A percentile compares a stretch with the other conserved stretches of the same genome.
These are phyloP conservation scores for Xylariaceae sp. DNA, from an alignment of 2,329 filamentous ascomycete genomes.

Conservation along the genomic window DNA sequence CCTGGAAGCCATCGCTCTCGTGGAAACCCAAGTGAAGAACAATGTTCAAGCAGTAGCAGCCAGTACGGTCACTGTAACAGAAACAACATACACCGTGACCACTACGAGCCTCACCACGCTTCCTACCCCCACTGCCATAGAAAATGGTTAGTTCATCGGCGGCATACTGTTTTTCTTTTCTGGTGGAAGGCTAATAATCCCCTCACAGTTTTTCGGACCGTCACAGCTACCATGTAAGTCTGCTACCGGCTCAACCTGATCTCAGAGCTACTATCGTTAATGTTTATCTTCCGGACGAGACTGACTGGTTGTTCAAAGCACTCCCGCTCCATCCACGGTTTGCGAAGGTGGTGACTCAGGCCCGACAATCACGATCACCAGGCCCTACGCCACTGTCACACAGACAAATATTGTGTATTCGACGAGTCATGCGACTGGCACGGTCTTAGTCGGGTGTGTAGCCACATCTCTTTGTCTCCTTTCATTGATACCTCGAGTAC, in stretches of 20 bases:
- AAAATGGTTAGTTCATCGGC: slow-evolving; percentile 22
- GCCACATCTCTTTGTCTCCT: background rate
- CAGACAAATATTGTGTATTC: slow-evolving; percentile 31
- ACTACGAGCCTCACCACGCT: slow-evolving; percentile 27
- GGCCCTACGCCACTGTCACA: slow-evolving; percentile 24
- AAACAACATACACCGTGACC: slow-evolving; percentile 27
- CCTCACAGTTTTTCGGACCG: slow-evolving; percentile 24
- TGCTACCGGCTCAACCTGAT: background rate
- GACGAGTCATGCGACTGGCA: slow-evolving; percentile 30
- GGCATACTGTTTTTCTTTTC: no score
- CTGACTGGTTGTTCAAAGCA: slow-evolving; percentile 16
- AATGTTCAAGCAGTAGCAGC: slow-evolving; percentile 17
- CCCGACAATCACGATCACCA: slow-evolving; percentile 28
- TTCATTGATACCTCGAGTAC: background rate
- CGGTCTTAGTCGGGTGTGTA: slow-evolving; percentile 31
- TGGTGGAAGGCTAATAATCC: slow-evolving; percentile 5
- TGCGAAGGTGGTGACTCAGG: slow-evolving; percentile 24
- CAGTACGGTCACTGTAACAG: slow-evolving; percentile 33
- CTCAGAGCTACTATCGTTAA: no score
- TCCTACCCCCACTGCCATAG: slow-evolving; percentile 29
- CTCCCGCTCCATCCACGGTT: slow-evolving; percentile 30
- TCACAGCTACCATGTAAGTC: slow-evolving; percentile 29
- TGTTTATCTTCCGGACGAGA: background rate
- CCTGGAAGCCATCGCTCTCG: no score
- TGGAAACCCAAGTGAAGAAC: no score